phyloP scores from a whole-genome alignment of 768 basidiomycete species.

The Lactifluus echinatus region DNA sequence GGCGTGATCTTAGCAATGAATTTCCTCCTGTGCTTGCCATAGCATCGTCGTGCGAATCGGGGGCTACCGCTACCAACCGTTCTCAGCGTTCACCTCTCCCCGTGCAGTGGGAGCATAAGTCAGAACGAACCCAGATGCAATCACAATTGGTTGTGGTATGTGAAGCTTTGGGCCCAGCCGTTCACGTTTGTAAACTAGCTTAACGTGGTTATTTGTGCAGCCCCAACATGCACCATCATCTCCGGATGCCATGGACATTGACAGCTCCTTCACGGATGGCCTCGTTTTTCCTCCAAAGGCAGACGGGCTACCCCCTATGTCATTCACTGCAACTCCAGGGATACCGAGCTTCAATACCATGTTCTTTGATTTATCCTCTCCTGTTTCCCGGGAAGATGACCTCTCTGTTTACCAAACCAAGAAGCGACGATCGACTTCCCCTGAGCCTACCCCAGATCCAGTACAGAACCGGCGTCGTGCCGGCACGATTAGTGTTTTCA shows the following conservation, averaged over 20 bases:
- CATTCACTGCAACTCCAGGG: constrained; percentile 23
- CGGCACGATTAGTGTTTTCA: constrained; percentile 23
- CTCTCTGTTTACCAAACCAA: constrained; percentile 31
- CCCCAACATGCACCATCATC: constrained; percentile 35
- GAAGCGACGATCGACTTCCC: constrained; percentile 30
- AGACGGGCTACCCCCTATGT: constrained; percentile 19
- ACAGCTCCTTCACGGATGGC: constrained; percentile 34
- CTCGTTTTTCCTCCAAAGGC: constrained; percentile 24
- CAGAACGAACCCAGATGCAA: constrained; percentile 21
- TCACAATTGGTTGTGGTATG: constrained; percentile 21
- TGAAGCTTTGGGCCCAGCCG: constrained; percentile 19
- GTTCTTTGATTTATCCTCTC: constrained; percentile 52
- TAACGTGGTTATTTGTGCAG: constrained; percentile 23
- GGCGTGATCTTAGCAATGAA: constrained; percentile 62
- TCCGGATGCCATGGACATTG: constrained; percentile 70
- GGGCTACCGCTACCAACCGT: constrained; percentile 40
- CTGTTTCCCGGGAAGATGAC: constrained; percentile 21
- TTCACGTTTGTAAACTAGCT: not conserved
- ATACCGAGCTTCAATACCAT: constrained; percentile 40
- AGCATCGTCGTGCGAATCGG: constrained; percentile 28
- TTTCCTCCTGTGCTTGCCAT: constrained; percentile 24
- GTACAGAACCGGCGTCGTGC: constrained; percentile 17
- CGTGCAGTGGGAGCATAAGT: constrained; percentile 44
- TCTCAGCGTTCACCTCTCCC: constrained; percentile 39
- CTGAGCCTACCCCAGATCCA: constrained; percentile 15